Evolutionary conservation across 306 rosid genomes (phyloP), one percentile per base, ranked within the genome.

Genomic region (Benincasa hispida): DNA sequence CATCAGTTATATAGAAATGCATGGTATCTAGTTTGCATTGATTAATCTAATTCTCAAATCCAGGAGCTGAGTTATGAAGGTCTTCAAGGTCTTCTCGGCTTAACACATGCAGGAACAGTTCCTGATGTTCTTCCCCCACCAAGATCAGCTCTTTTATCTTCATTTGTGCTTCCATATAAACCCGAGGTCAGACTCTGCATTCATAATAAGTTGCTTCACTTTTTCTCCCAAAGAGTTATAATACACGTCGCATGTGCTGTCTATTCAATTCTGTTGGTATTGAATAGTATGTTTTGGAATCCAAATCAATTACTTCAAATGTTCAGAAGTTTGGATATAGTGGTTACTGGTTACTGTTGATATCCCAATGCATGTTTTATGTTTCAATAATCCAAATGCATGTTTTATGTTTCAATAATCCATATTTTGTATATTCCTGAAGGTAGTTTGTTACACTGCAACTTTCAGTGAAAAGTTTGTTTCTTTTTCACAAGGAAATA

Each of bases 1-100:
- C 32, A 63, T 37, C 7, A 27, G 34, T 8, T 37, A 15, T 72
- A 30, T 47, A 18, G 21, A 73, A 34, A 13, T 53, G 19, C 12
- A 74, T 67, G 61, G n/a, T 19, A 18, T 53, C 32, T 22, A 50
- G 62, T 35, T 47, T 77, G 47, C 34, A 15, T 69, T 76, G 79
- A 84, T n/a, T 65, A 10, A 41, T 60, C 84, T 63, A 19, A 39
- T 51, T 78, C n/a, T 77, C 79, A 75, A 77, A 74, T 82, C 42
- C 80, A 90, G 96, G 91, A 77, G 79, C 75, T 90, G 78, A 78
- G 79, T 83, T 79, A 78, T 84, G 91, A 67, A 77, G 96, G 93
- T 72, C 54, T 92, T 76, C 92, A 83, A 80, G 78, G 82, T 56
- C 92, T 90, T 86, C 88, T 92, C n/a, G 93, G 97, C 73, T 75